Evolutionary conservation across 2,329 filamentous ascomycete species (phyloP), one percentile per base, ranked within the genome.

Genomic region (Chaetomiaceae sp.): DNA sequence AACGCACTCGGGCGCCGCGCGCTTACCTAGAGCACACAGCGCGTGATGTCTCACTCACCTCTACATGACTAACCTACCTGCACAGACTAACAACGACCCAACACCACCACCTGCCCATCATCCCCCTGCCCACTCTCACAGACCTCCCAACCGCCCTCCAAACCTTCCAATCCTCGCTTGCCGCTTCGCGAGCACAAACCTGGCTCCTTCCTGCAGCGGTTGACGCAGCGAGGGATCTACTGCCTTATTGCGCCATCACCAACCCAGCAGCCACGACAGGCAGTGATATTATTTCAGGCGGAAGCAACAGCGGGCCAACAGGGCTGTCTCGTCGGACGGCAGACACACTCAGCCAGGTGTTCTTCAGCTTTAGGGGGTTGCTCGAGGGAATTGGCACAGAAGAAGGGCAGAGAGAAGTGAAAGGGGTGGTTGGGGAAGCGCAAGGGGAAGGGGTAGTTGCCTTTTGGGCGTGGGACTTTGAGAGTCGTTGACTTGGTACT

Each of bases 111-210:
- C 60, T 76, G 7, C 71, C 73, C 5, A 60, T 78, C 33, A 63
- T 80, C 17, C 76, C 76, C 3, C 64, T 79, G 46, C 62, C 68
- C 15, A 66, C 66, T 1, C 53, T 66, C 36, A 55, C 62, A 11
- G 65, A 68, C 14, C 64, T 79, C 15, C 65, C 69, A n/a, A 48
- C 61, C 1, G 68, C 65, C 9, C 62, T 81, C 20, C 63, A 66
- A n/a, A 59, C 65, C 0, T 71, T 79, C 51, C 65, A 67, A 47
- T 60, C 60, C 42, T 66, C 70, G 53, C 55, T 69, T 20, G 8
- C 27, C 15, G 44, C 39, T 6, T 38, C 51, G 17, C 36, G 27
- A 40, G 20, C 20, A 6, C 17, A 34, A 6, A 19, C 6, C 20
- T 31, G 37, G 19, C 37, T 27, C 6, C 25, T 9, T 6, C 5